A percentile compares a stretch with the other conserved stretches of the same genome.
Conservation (phyloP, 257 asterid species). For the Ajuga chamaepitys region DNA sequence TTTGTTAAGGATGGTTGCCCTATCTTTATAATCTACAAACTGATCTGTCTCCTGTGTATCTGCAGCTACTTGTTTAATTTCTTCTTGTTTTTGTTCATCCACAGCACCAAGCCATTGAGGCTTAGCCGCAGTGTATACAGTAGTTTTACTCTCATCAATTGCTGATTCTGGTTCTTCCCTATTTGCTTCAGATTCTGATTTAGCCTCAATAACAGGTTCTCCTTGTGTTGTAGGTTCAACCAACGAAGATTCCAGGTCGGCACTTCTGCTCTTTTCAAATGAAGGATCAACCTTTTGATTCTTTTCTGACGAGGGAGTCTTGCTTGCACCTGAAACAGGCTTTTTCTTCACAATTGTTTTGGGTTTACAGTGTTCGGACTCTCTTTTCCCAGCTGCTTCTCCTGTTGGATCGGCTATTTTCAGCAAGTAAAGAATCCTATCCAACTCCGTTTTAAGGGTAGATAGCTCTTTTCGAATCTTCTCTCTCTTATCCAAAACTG, state of each 20-base stretch:
- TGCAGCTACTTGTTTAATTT: slow-evolving; percentile 19
- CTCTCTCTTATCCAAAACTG: slow-evolving; percentile 66
- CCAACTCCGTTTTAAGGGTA: slow-evolving; percentile 69
- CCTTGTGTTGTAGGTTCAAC: slow-evolving; percentile 24
- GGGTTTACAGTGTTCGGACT: slow-evolving; percentile 38
- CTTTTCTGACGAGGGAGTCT: slow-evolving; percentile 19
- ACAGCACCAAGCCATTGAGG: slow-evolving; percentile 99
- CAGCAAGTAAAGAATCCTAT: slow-evolving; percentile 78
- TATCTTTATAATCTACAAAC: slow-evolving; percentile 84
- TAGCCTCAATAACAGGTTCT: slow-evolving; percentile 17
- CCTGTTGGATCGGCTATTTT: slow-evolving; percentile 91
- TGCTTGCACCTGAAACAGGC: slow-evolving; percentile 20
- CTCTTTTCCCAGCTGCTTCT: slow-evolving; percentile 73
- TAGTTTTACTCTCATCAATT: slow-evolving; percentile 28
- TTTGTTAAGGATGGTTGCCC: slow-evolving; percentile 42
- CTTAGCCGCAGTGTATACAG: slow-evolving; percentile 40
- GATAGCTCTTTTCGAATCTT: slow-evolving; percentile 51
- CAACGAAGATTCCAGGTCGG: slow-evolving; percentile 25
- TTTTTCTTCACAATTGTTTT: slow-evolving; percentile 5
- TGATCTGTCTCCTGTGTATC: slow-evolving; percentile 50
- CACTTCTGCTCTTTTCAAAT: slow-evolving; percentile 18
- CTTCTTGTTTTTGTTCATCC: slow-evolving; percentile 43
- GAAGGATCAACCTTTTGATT: slow-evolving; percentile 14
- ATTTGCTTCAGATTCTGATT: slow-evolving; percentile 34
- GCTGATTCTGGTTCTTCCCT: slow-evolving; percentile 22